phyloP scores from a whole-genome alignment of 441 rosid species.

The Populus hybrid region DNA sequence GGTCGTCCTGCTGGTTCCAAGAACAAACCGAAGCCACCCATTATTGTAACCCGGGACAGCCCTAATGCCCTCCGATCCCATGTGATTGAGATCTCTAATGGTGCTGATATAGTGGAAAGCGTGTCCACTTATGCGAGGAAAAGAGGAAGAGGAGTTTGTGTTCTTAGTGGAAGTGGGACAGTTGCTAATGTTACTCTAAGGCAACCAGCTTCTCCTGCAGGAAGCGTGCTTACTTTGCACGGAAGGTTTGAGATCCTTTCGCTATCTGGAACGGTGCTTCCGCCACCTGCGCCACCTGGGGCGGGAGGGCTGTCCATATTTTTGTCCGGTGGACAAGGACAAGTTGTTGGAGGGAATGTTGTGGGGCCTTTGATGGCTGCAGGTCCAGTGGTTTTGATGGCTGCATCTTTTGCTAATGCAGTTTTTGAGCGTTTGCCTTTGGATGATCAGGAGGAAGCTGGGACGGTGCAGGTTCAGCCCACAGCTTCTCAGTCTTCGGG shows the following conservation, averaged over 20 bases:
- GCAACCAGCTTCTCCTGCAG: slow-evolving; percentile 52
- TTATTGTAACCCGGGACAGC: slow-evolving; percentile 65
- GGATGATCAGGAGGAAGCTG: slow-evolving; percentile 42
- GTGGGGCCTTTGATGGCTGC: slow-evolving; percentile 53
- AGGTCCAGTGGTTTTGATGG: slow-evolving; percentile 53
- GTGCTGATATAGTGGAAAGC: slow-evolving; percentile 59
- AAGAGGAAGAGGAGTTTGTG: slow-evolving; percentile 69
- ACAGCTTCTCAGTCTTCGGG: slow-evolving; percentile 59
- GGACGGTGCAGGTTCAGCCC: slow-evolving; percentile 31
- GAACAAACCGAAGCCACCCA: slow-evolving; percentile 72
- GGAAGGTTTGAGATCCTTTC: slow-evolving; percentile 84
- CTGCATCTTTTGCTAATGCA: slow-evolving; percentile 62
- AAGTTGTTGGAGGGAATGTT: slow-evolving; percentile 62
- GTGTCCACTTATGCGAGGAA: slow-evolving; percentile 50
- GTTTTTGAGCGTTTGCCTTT: slow-evolving; percentile 63
- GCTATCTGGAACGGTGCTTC: slow-evolving; percentile 66
- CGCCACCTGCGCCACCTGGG: slow-evolving; percentile 76
- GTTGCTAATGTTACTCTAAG: slow-evolving; percentile 62
- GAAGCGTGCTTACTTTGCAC: slow-evolving; percentile 62
- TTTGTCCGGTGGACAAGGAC: slow-evolving; percentile 61
- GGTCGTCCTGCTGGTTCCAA: slow-evolving; percentile 80
- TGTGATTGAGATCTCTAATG: slow-evolving; percentile 56
- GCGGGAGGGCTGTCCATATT: slow-evolving; percentile 60
- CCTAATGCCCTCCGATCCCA: slow-evolving; percentile 78
- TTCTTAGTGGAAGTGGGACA: slow-evolving; percentile 60